Evolutionary conservation across 352 stramenopile genomes (phyloP).

Genomic region (Globisporangium uncinulatum): DNA sequence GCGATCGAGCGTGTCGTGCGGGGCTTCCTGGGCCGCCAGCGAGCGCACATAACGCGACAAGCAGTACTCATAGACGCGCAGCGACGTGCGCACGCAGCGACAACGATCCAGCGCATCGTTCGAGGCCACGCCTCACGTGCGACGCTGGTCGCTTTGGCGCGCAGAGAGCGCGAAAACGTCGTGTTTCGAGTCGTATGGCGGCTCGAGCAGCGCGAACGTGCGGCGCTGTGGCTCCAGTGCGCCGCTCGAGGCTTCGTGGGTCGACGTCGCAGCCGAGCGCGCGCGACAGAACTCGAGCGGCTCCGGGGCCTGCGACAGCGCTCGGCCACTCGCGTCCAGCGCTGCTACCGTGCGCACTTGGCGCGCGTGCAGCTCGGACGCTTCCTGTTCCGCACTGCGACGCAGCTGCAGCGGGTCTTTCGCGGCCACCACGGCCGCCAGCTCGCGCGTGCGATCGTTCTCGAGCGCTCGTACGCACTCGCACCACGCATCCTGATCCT

Average conservation of each 20-base stretch:
- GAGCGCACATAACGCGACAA: conserved; percentile 16
- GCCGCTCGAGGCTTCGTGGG: conserved; percentile 35
- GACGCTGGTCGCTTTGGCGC: background rate
- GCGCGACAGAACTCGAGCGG: conserved; percentile 16
- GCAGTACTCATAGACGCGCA: conserved; percentile 14
- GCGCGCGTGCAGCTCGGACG: conserved; percentile 32
- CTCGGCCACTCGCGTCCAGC: conserved; percentile 40
- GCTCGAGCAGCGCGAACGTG: conserved; percentile 8
- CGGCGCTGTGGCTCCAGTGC: conserved; percentile 33
- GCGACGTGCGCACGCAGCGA: conserved; percentile 19
- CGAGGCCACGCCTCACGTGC: conserved; percentile 24
- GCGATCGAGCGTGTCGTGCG: conserved; percentile 35
- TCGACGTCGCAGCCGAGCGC: conserved; percentile 17
- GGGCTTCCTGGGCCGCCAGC: conserved; percentile 31
- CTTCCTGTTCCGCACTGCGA: conserved; percentile 32
- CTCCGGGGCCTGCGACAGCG: conserved; percentile 17
- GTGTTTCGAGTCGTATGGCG: conserved; percentile 17
- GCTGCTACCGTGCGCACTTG: conserved; percentile 43
- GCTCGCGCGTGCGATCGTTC: conserved; percentile 25
- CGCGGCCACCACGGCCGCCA: conserved; percentile 41
- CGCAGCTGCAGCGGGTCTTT: conserved; percentile 44
- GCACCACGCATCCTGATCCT: conserved; percentile 50
- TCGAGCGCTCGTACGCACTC: conserved; percentile 32
- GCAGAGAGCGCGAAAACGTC: conserved; percentile 12
- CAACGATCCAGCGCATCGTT: conserved; percentile 34